phyloP scores from a whole-genome alignment of 176 grass and related monocot genomes.

The Zea luxurians region DNA sequence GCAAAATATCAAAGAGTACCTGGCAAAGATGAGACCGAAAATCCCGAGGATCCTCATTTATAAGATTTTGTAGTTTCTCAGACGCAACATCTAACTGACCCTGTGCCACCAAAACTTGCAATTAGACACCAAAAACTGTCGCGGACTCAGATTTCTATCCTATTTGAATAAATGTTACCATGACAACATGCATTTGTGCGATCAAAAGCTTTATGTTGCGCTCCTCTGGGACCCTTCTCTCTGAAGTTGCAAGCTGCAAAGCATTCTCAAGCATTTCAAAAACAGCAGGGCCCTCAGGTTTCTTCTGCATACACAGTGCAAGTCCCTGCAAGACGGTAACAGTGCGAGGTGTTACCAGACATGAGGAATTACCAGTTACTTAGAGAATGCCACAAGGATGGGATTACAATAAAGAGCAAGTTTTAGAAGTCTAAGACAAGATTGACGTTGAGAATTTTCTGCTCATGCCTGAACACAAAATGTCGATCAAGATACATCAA shows the following conservation, averaged over 20 bases:
- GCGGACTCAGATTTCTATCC: neutral
- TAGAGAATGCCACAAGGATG: conserved; percentile 5
- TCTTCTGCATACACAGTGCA: conserved; percentile 77
- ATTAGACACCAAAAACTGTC: neutral
- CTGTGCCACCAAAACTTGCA: conserved; percentile 37
- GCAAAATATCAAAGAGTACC: conserved; percentile 43
- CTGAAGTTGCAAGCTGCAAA: conserved; percentile 64
- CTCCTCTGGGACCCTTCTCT: conserved; percentile 72
- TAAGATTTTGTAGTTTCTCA: conserved; percentile 67
- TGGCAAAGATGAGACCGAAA: conserved; percentile 88
- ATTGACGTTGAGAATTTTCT: neutral
- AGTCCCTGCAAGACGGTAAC: conserved; percentile 73
- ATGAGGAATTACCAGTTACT: conserved; percentile 8
- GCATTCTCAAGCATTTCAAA: conserved; percentile 88
- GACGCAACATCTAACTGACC: conserved; percentile 67
- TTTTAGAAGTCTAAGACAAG: neutral
- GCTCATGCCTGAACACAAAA: conserved; percentile 19
- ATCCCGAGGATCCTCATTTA: conserved; percentile 76
- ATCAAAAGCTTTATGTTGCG: conserved; percentile 86
- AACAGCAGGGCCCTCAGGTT: conserved; percentile 47
- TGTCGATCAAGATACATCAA: neutral
- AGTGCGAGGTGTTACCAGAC: neutral
- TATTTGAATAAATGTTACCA: conserved; percentile 41
- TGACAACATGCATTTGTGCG: conserved; percentile 83
- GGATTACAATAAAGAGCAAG: neutral